Evolutionary conservation across 2,329 filamentous ascomycete species (phyloP).

Genomic region (Colletotrichum nymphaeae): DNA sequence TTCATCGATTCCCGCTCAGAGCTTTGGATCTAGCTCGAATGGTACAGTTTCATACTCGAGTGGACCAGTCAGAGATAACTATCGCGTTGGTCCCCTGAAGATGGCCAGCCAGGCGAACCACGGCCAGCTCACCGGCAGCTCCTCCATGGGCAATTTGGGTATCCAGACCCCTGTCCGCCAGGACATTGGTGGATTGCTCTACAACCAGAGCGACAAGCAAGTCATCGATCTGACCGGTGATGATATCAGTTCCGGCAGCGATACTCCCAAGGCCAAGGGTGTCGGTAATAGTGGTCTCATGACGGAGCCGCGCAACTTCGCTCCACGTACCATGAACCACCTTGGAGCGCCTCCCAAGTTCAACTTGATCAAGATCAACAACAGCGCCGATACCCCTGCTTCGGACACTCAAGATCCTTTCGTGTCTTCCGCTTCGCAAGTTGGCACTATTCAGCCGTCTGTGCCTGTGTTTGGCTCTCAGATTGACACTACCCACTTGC

Average conservation of each 20-base stretch:
- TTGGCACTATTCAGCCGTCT: constrained; percentile 2
- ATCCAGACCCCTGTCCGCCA: constrained; percentile 5
- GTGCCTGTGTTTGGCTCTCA: constrained; percentile 15
- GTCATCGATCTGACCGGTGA: background rate
- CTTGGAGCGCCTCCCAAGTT: constrained; percentile 52
- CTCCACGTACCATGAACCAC: constrained; percentile 47
- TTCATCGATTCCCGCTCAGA: background rate
- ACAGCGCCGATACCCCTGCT: background rate
- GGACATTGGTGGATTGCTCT: background rate
- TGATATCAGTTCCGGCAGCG: constrained; percentile 11
- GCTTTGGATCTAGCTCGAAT: background rate
- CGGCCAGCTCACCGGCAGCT: constrained; percentile 21
- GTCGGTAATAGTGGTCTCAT: constrained; percentile 37
- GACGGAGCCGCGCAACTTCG: constrained; percentile 56
- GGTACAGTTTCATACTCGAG: background rate
- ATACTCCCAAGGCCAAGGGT: constrained; percentile 12
- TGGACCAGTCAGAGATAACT: background rate
- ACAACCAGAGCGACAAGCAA: background rate
- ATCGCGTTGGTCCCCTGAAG: background rate
- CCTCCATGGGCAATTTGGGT: constrained; percentile 20
- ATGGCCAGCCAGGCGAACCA: background rate
- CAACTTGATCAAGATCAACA: constrained; percentile 36
- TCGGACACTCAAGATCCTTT: constrained; percentile 10
- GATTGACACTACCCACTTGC: constrained; percentile 9
- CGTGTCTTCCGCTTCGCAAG: background rate